Evolutionary conservation across 2,329 filamentous ascomycete genomes (phyloP).

Genomic region (Aspergillus sp.): DNA sequence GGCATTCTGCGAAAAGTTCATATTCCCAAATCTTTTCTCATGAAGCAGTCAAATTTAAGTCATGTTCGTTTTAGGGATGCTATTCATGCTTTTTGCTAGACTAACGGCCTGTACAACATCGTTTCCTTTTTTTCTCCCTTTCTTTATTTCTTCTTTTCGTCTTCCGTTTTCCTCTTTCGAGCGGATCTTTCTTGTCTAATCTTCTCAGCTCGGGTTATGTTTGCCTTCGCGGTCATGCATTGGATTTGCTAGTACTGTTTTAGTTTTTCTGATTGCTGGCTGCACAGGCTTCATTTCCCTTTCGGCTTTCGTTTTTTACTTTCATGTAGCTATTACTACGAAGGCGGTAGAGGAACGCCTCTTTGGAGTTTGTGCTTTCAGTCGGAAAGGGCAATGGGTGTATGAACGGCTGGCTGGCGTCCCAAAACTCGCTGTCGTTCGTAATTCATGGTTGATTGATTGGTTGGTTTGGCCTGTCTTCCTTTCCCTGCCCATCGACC

Average conservation of each 20-base stretch:
- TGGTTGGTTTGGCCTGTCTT: too few species aligned
- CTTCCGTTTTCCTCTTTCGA: conserved; percentile 13
- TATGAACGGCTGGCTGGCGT: too few species aligned
- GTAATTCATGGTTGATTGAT: too few species aligned
- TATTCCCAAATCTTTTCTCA: conserved; percentile 23
- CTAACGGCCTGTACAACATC: conserved; percentile 30
- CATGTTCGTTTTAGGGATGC: conserved; percentile 28
- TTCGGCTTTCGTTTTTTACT: too few species aligned
- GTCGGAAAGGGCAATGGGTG: too few species aligned
- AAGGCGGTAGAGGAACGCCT: too few species aligned
- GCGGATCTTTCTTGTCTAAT: conserved; percentile 4
- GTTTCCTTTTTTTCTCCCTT: conserved; percentile 6
- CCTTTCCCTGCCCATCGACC: too few species aligned
- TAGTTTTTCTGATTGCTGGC: neutral
- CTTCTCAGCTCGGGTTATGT: conserved; percentile 4
- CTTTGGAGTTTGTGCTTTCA: too few species aligned
- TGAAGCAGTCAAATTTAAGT: conserved; percentile 32
- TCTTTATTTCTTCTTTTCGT: conserved; percentile 6
- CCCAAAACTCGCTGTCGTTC: too few species aligned
- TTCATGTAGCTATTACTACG: neutral
- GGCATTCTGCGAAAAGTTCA: conserved; percentile 40
- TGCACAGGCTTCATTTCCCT: conserved; percentile 3
- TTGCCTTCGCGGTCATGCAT: conserved; percentile 1
- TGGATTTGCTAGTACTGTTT: neutral
- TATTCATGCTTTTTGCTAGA: conserved; percentile 26